Evolutionary conservation across 331 rosid species (phyloP), one percentile per base, ranked within the genome.

Genomic region (Cydonia oblonga): DNA sequence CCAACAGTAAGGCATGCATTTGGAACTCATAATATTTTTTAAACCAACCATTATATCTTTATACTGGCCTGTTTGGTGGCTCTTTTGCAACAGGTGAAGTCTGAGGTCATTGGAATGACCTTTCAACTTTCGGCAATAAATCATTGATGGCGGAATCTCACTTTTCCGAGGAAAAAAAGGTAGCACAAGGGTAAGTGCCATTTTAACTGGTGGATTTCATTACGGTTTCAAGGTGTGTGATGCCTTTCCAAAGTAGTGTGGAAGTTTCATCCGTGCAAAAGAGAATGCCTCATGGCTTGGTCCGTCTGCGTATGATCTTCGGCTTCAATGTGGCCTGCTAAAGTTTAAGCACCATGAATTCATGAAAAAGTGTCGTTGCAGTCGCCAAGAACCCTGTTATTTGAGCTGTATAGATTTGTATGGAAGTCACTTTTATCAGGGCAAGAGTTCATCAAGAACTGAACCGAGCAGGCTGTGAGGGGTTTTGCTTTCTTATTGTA

Each of bases 11-110:
- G 88, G 80, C 91, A 79, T 75, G 87, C 54, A 66, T 76, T 75
- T 78, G 25, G 61, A 75, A 81, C 63, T 78, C 63, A 2, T 60
- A 20, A 20, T 60, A 22, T 9, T 63, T 76, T 25, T 58, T 58
- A 44, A 73, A 73, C 49, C 77, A 76, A 82, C 79, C 73, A 77
- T 84, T 73, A 76, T 87, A 67, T 87, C 85, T 85, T 92, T 83
- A 86, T 84, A 32, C 88, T 83, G 82, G 79, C 79, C 81, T 81
- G 82, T 78, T 86, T 83, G 74, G 68, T 79, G 81, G 85, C 69
- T 76, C 42, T 78, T 82, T 67, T 84, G 84, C 9, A 13, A 38
- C 42, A 38, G 42, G 42, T 9, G 78, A n/a, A n/a, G n/a, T n/a
- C n/a, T n/a, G n/a, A n/a, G n/a, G 66, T 64, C 49, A 26, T 19